phyloP scores from a whole-genome alignment of 441 rosid genomes.

The Euphorbia corollata region DNA sequence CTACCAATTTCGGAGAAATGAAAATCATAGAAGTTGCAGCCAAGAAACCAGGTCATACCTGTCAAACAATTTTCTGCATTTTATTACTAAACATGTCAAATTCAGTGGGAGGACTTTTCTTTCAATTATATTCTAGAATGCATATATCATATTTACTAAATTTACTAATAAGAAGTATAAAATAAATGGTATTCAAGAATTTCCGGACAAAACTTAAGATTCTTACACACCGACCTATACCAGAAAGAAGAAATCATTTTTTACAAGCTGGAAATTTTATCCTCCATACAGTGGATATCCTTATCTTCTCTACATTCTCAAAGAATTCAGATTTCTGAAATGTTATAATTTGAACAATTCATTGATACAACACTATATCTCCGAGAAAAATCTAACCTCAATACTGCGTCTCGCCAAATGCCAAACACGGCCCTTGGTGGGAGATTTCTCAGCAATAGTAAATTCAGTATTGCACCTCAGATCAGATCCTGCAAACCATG shows the following conservation, averaged over 20 bases:
- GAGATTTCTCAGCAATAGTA: constrained; percentile 9
- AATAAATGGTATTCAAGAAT: constrained; percentile 7
- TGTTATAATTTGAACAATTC: constrained; percentile 22
- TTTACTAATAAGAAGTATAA: background rate
- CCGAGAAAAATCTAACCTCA: constrained; percentile 22
- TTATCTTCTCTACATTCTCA: constrained; percentile 15
- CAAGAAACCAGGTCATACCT: background rate
- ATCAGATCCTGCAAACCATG: constrained; percentile 20
- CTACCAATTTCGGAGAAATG: too few species aligned
- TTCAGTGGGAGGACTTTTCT: background rate
- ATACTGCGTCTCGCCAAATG: constrained; percentile 15
- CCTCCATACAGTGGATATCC: constrained; percentile 17
- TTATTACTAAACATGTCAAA: too few species aligned
- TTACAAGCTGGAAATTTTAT: constrained; percentile 21
- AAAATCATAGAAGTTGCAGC: background rate
- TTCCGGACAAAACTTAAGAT: background rate
- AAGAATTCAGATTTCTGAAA: constrained; percentile 22
- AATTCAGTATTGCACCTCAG: constrained; percentile 14
- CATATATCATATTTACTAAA: too few species aligned
- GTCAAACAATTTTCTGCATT: background rate
- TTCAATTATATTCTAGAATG: background rate
- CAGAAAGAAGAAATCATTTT: constrained; percentile 15
- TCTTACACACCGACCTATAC: constrained; percentile 6
- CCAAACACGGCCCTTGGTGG: constrained; percentile 14
- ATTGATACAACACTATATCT: constrained; percentile 17